Base-by-base conservation (phyloP, 805 yeast genomes). In the Lachancea quebecensis region DNA sequence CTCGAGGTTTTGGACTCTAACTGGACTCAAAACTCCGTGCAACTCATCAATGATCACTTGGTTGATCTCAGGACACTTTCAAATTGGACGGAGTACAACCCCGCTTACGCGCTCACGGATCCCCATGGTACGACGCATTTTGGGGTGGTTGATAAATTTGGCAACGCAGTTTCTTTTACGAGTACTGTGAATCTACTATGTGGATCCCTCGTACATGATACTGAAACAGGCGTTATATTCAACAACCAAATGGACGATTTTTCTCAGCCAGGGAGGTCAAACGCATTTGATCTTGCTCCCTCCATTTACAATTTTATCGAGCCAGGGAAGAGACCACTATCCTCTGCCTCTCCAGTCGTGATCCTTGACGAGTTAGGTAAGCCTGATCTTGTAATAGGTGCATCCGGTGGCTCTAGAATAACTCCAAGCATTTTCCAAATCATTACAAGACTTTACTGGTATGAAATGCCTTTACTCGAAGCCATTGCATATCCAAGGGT, bases 201-300 rank as follows among this genome's bases (percentile, higher is more conserved):
- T 66, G 99, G 99, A 0, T 81, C 93, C 10, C 59, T 79, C 54
- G 82, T 91, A 5, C 85, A 82, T 59, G 97, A 91, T 60, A 81
- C 82, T 1, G 61, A 48, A 1, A 90, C 98, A 0, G 98, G 97
- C 2, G 69, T 91, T 8, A 73, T 91, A 9, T 66, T 91, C 57
- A 91, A 91, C 66, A 80, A 87, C 54, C 88, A 91, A 63, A 90
- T 91, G 96, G 97, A 91, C 64, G 98, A 91, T 60, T 91, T 91
- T 58, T 83, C 95, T 8, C 70, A 77, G 29, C 89, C 93, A 1
- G 70, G 75, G 12, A 67, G 73, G 7, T 70, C 75, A 14, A 91
- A 91, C 63, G 82, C 88, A 12, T 91, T 89, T 65, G 84, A 82
- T 21, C 73, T 91, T 40, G 75, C 78, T 9, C 95, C 99, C 0